A percentile compares a stretch with the other conserved stretches of the same genome.
These are phyloP conservation scores for Corinectria fuckeliana DNA, from an alignment of 2,329 filamentous ascomycete species.

Conservation along the genomic window DNA sequence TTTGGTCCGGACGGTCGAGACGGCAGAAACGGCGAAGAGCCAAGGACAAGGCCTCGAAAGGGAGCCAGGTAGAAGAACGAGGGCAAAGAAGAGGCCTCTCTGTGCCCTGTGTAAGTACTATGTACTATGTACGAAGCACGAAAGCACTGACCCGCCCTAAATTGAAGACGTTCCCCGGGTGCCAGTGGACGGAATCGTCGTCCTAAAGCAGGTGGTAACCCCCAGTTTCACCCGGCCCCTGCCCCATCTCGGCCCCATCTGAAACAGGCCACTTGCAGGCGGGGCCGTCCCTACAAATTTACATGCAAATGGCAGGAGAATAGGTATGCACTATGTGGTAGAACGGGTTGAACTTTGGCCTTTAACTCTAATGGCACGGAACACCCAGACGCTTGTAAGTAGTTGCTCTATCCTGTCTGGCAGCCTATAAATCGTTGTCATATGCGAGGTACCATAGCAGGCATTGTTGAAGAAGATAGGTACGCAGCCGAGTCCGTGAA, in stretches of 20 bases:
- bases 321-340: too few species aligned
- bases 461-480: too few species aligned
- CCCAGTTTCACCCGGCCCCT: constrained; percentile 28
- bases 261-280: constrained; percentile 27
- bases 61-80: background rate
- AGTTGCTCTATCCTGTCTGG: too few species aligned
- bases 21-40: background rate
- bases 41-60: background rate
- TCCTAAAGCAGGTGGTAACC: constrained; percentile 9
- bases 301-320: background rate
- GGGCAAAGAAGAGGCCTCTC: background rate
- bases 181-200: constrained; percentile 14
- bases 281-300: constrained; percentile 15
- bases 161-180: background rate
- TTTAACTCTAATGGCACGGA: background rate
- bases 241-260: constrained; percentile 28
- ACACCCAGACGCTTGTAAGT: too few species aligned
- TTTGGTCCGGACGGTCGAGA: background rate
- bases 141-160: background rate
- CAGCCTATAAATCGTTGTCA: too few species aligned
- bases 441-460: too few species aligned
- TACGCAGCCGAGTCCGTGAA: too few species aligned
- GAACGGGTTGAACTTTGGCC: background rate
- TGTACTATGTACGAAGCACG: too few species aligned
- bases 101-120: background rate